These are phyloP conservation scores for Vigna angularis DNA, from an alignment of 306 rosid genomes.

Conservation along the genomic window DNA sequence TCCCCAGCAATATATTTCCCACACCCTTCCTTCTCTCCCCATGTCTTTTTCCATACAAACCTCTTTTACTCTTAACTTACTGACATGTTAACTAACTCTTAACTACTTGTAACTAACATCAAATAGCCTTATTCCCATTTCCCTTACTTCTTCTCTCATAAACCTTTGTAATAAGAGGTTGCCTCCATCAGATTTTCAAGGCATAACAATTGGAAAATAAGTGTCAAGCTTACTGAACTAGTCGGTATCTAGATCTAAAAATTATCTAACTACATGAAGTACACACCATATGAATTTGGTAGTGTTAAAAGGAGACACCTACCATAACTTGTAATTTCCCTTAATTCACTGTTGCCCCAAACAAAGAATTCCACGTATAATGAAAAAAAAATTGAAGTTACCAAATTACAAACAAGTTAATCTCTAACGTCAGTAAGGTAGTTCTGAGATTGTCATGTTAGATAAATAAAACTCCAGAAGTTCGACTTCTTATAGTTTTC, in stretches of 20 bases:
- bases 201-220: neutral
- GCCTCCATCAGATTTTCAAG: neutral
- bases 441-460: constrained; percentile 6
- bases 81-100: no score
- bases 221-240: neutral
- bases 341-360: neutral
- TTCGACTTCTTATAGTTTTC: neutral
- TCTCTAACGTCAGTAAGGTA: constrained; percentile 3
- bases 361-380: neutral
- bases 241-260: neutral
- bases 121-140: no score
- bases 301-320: neutral
- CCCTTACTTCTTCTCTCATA: no score
- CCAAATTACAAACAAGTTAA: constrained; percentile 2
- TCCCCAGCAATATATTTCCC: no score
- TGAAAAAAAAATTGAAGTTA: neutral
- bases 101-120: no score
- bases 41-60: no score
- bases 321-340: constrained; percentile 13
- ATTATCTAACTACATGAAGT: neutral
- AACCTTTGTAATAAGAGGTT: no score
- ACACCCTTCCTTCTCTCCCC: no score
- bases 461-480: constrained; percentile 13
- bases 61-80: no score
- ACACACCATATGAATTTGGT: neutral